Conservation (phyloP, 75 land plant genomes). For the Cryptomeria japonica region DNA sequence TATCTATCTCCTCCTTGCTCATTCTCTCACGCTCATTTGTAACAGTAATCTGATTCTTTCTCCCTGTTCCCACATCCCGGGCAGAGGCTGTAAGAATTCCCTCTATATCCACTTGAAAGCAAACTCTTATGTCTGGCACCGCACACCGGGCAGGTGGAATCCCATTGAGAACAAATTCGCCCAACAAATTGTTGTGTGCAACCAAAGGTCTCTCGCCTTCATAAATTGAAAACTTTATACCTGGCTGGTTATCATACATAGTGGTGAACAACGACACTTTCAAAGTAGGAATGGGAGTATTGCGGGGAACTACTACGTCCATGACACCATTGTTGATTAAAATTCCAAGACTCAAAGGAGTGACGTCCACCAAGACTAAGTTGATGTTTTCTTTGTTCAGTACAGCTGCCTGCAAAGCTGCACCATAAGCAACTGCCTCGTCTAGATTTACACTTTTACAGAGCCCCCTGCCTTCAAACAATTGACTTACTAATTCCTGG, state of each 20-base stretch:
- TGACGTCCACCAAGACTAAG: not conserved
- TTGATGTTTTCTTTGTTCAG: not conserved
- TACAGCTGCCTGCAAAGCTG: not conserved
- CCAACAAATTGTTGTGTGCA: constrained; percentile 24
- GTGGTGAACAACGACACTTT: constrained; percentile 8
- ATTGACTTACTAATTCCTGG: constrained; percentile 7
- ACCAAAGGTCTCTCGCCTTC: constrained; percentile 25
- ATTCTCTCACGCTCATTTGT: not conserved
- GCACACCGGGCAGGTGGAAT: constrained; percentile 1
- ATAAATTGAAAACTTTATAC: constrained; percentile 1
- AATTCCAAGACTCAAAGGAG: constrained; percentile 7
- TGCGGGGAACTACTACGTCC: constrained; percentile 25
- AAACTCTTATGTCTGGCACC: not conserved
- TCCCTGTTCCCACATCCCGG: not conserved
- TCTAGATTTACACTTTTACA: not conserved
- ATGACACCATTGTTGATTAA: not conserved
- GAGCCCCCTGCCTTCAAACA: constrained; percentile 7
- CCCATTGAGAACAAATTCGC: not conserved
- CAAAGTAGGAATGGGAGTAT: constrained; percentile 22
- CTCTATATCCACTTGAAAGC: constrained; percentile 17
- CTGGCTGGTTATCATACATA: constrained; percentile 5
- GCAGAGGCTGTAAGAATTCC: constrained; percentile 38
- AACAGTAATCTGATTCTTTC: not conserved
- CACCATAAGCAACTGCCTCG: constrained; percentile 8
- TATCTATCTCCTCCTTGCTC: not conserved